Evolutionary conservation across 2,329 filamentous ascomycete species (phyloP).

Genomic region (Aspergillus nomiae): DNA sequence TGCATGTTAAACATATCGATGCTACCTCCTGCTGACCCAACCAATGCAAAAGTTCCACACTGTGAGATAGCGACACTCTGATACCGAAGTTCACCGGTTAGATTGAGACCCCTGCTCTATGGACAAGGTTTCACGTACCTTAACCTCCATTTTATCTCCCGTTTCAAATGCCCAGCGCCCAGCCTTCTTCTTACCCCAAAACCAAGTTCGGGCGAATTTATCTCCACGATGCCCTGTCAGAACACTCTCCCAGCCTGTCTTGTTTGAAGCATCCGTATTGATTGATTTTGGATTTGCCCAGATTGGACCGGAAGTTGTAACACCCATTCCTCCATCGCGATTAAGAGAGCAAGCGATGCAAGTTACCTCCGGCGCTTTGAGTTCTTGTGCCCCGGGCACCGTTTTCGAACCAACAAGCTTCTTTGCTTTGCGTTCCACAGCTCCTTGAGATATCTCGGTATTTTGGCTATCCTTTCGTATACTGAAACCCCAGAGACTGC

Average conservation of each 20-base stretch:
- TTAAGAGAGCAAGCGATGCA: conserved; percentile 90
- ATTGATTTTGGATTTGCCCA: conserved; percentile 78
- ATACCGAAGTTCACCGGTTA: neutral
- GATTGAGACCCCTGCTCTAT: neutral
- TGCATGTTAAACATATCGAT: conserved; percentile 98
- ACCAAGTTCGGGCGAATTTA: conserved; percentile 88
- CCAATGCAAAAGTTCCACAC: conserved; percentile 89
- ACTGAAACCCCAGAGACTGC: conserved; percentile 96
- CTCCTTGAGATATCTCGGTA: conserved; percentile 88
- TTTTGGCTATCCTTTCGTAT: conserved; percentile 92
- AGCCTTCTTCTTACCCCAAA: conserved; percentile 92
- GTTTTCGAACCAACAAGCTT: conserved; percentile 52
- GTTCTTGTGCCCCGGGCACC: conserved; percentile 30
- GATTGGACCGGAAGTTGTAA: conserved; percentile 73
- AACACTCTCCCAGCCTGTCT: conserved; percentile 96
- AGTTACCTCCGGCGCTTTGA: conserved; percentile 90
- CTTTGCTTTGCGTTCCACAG: conserved; percentile 83
- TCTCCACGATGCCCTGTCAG: conserved; percentile 90
- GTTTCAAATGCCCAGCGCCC: conserved; percentile 92
- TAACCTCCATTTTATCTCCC: conserved; percentile 77
- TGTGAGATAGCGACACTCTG: conserved; percentile 84
- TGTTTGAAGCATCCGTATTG: conserved; percentile 69
- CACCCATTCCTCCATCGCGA: conserved; percentile 89
- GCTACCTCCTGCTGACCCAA: conserved; percentile 79
- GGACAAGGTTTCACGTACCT: conserved; percentile 33